Evolutionary conservation across 2,329 filamentous ascomycete genomes (phyloP), one percentile per base, ranked within the genome.

Genomic region (Alternaria alternata): DNA sequence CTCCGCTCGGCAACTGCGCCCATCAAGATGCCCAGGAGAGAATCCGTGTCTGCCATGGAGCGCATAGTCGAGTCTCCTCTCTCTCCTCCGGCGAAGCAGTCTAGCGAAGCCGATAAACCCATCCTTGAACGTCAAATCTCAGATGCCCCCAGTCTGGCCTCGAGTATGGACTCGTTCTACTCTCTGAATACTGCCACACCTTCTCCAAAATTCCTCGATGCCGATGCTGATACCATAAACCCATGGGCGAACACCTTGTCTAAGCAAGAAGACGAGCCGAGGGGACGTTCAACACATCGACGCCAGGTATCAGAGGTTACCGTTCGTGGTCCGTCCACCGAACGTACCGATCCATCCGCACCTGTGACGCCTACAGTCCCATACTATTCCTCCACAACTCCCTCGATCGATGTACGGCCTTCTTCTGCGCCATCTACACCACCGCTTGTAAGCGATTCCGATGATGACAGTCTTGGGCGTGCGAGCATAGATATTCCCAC

Each of bases 401-500:
- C 69, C 18, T 65, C 64, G 12, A 65, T 66, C 30, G 64, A 71
- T 39, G 54, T 70, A 28, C 67, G 64, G 7, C 65, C 69, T 9
- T 75, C 67, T 12, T 77, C 78, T 26, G 71, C 74, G 5, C 78
- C 81, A n/a, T 77, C 77, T 36, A 83, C 82, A 6, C 81, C 82
- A 42, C 80, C 78, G n/a, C 72, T 84, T 14, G 70, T 77, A 18
- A 79, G 75, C 51, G 81, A 84, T 51, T 78, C 76, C 5, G 79
- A 81, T 24, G 78, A 81, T n/a, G 79, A 78, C 39, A 79, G 77
- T 43, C 72, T 81, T 28, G 79, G 80, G 38, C 77, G 62, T 58
- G 77, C 60, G 51, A 76, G 65, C 67, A 67, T 71, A 64, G 80
- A 77, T 73, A 77, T 75, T 63, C 79, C 63, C 61, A 83, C 72